Base-by-base conservation (phyloP, 257 asterid species). In the Datura wrightii region DNA sequence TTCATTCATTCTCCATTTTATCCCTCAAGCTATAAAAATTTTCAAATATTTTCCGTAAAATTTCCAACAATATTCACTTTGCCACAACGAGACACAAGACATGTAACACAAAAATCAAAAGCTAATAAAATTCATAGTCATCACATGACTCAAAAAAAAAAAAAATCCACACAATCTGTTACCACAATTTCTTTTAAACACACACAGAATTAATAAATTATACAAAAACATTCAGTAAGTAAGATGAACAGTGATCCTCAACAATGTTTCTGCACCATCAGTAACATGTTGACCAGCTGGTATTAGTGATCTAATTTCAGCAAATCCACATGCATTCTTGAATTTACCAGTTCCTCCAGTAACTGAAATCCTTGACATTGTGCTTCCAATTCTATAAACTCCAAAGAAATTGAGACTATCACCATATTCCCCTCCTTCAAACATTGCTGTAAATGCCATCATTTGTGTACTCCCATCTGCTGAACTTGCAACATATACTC, bases 341-440 rank as follows among this genome's bases (percentile, higher is more conserved):
- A 90, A 90, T 85, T 90, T 90, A 3, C 93, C 93, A 5, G 93
- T 90, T 19, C 93, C 93, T 19, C 93, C 92, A 0, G 92, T 90
- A 34, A 90, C 80, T 0, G 93, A 89, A 36, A 90, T 85, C 7
- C 88, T 89, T 36, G 93, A 90, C 90, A 86, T 86, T 81, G 92
- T 82, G 39, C 93, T 89, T 66, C 90, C 92, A 5, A 90, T 89
- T 86, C 78, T 90, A 85, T 83, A 90, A 9, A 90, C 90, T 59
- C 93, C 93, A 50, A 89, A 90, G 24, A 90, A 87, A 87, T 89
- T 89, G 14, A 90, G 86, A 85, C 88, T 86, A 70, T 90, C 93
- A 36, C 93, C 93, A 18, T 86, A 90, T 83, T 90, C 93, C 4
- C 93, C 93, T 55, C 93, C 93, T 86, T 90, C 91, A 90, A 90